phyloP scores from a whole-genome alignment of 2,329 filamentous ascomycete genomes.

The Aureobasidium lini region DNA sequence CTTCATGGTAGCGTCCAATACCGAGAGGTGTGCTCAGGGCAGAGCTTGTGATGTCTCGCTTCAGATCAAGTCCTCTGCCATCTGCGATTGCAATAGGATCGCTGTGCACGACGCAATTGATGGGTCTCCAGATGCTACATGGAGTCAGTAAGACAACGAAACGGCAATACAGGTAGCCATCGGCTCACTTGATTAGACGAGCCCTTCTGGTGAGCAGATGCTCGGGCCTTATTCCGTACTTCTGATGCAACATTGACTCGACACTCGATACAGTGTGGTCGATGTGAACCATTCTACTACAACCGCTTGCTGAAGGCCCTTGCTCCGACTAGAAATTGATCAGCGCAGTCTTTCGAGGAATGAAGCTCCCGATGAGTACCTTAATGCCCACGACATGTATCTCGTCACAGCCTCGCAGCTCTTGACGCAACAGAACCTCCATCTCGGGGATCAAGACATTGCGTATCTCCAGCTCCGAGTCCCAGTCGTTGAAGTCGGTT shows the following conservation, averaged over 20 bases:
- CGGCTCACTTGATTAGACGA: conserved; percentile 18
- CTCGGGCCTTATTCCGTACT: conserved; percentile 23
- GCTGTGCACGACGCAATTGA: conserved; percentile 21
- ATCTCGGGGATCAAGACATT: conserved; percentile 18
- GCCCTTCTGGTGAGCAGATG: conserved; percentile 19
- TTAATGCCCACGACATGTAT: conserved; percentile 22
- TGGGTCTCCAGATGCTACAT: conserved; percentile 14
- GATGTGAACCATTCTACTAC: conserved; percentile 20
- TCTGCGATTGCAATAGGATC: conserved; percentile 24
- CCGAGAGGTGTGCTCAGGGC: conserved; percentile 19
- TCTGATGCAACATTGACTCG: conserved; percentile 19
- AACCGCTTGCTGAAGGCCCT: conserved; percentile 5
- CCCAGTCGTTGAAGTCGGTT: conserved; percentile 18
- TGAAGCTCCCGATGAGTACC: background rate
- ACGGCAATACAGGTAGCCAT: background rate
- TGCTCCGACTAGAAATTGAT: background rate
- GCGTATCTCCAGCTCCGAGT: conserved; percentile 17
- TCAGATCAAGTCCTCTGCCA: conserved; percentile 17
- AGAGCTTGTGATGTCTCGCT: conserved; percentile 21
- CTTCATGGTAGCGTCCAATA: conserved; percentile 21
- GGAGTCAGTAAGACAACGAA: background rate
- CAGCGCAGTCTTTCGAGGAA: no score
- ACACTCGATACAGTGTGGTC: conserved; percentile 25
- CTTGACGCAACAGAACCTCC: conserved; percentile 18
- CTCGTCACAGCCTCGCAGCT: conserved; percentile 22